Conservation (phyloP, 495 filamentous ascomycete genomes). For the Podospora pseudopauciseta region DNA sequence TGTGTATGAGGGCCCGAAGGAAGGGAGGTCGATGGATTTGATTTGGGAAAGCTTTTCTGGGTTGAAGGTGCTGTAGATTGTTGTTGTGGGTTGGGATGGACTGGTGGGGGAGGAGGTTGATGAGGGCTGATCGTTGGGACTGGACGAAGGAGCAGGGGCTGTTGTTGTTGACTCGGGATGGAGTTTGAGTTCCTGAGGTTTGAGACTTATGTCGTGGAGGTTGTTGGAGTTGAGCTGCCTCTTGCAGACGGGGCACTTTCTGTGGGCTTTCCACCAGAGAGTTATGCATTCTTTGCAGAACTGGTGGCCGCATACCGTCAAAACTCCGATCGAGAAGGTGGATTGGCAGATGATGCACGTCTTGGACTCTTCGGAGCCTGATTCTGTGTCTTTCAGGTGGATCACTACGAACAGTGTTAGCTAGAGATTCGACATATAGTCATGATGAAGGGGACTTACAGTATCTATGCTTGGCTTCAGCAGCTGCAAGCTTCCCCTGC, state of each 20-base stretch:
- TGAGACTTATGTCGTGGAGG: constrained; percentile 80
- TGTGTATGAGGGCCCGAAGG: constrained; percentile 63
- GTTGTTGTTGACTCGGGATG: constrained; percentile 54
- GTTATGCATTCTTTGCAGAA: constrained; percentile 84
- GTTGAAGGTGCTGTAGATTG: constrained; percentile 75
- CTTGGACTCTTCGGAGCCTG: constrained; percentile 52
- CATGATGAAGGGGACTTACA: constrained; percentile 37
- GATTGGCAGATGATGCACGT: constrained; percentile 79
- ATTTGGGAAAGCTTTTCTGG: constrained; percentile 71
- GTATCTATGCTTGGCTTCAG: constrained; percentile 70
- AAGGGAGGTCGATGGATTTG: constrained; percentile 66
- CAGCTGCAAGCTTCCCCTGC: constrained; percentile 52
- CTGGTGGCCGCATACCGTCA: constrained; percentile 87
- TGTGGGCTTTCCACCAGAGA: constrained; percentile 64
- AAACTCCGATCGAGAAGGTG: constrained; percentile 68
- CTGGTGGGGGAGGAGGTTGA: neutral
- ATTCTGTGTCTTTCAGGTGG: constrained; percentile 51
- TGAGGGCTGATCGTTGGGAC: constrained; percentile 10
- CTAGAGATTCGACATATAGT: neutral
- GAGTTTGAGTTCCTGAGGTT: constrained; percentile 65
- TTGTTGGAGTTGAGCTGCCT: constrained; percentile 55
- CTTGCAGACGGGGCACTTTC: constrained; percentile 77
- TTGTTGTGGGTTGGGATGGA: constrained; percentile 17
- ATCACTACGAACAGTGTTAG: constrained; percentile 35
- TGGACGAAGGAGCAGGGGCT: neutral